These are phyloP conservation scores for Phytophthora pluvialis DNA, from an alignment of 352 stramenopile genomes.

Conservation along the genomic window DNA sequence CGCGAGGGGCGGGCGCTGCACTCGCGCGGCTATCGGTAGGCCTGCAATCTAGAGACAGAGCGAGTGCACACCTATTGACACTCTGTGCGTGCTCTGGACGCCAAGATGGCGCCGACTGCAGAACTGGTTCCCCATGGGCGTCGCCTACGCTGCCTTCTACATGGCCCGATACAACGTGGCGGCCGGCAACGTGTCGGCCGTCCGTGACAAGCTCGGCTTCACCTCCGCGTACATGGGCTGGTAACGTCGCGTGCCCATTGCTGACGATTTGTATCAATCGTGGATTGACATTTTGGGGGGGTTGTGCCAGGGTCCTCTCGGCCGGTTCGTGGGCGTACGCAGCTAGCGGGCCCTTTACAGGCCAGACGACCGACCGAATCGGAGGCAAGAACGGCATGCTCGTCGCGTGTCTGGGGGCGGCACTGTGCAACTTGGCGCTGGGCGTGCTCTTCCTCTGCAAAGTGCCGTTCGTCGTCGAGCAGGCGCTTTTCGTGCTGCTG, in stretches of 20 bases:
- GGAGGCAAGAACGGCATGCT: slow-evolving; percentile 75
- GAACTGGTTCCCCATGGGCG: background rate
- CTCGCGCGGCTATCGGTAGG: background rate
- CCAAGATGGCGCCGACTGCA: background rate
- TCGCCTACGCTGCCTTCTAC: background rate
- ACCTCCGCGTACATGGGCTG: slow-evolving; percentile 68
- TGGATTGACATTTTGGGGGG: background rate
- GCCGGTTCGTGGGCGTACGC: slow-evolving; percentile 54
- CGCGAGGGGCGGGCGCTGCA: background rate
- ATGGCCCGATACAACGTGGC: background rate
- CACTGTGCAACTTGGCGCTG: slow-evolving; percentile 69
- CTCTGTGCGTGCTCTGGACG: slow-evolving; percentile 3
- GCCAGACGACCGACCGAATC: slow-evolving; percentile 74
- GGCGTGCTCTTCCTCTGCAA: slow-evolving; percentile 59
- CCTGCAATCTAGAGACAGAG: no score
- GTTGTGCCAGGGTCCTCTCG: slow-evolving; percentile 47
- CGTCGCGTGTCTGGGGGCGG: slow-evolving; percentile 66
- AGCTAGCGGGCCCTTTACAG: slow-evolving; percentile 66
- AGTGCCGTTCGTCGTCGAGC: slow-evolving; percentile 36
- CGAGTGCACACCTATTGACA: background rate
- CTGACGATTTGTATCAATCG: background rate
- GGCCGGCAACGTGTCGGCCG: slow-evolving; percentile 47
- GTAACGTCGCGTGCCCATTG: slow-evolving; percentile 25
- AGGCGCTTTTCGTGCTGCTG: slow-evolving; percentile 62
- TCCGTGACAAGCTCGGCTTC: slow-evolving; percentile 39